Evolutionary conservation across 192 early-diverging fungal genomes (phyloP), one percentile per base, ranked within the genome.

Genomic region (Coemansia sp.): DNA sequence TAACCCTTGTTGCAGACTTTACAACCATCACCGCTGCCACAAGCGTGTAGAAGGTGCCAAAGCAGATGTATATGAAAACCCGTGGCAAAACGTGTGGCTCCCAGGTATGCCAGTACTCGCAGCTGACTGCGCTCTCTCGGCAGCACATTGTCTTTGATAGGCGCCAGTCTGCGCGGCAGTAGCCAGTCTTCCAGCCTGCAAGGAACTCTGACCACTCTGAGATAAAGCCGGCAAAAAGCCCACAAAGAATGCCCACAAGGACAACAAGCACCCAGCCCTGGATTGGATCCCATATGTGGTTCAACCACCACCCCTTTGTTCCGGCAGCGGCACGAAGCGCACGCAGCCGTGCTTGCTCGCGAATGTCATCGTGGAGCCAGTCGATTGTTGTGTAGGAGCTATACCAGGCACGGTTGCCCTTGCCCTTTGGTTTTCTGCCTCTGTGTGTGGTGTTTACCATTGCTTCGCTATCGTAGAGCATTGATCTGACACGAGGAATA

Each of bases 311-410:
- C 8, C 79, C 91, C 38, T 78, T 69, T 12, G 85, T 48, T n/a
- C 89, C 90, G 19, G 76, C 79, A 40, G 80, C 70, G 2, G 74
- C 79, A 21, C 86, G 84, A 32, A 91, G 56, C 58, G 75, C 86
- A 39, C 87, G 77, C 18, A 89, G 75, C n/a, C 93, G 77, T 18
- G 87, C 85, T 42, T 90, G 85, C 75, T 96, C 94, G 77, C 92
- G 89, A 12, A 91, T 90, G 64, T 90, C 86, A 78, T 96, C 94
- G 68, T 95, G 93, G 47, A 95, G 90, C 92, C 93, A 96, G 79
- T 98, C 93, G 41, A 83, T 83, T 44, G 80, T 77, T 4, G 80
- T 83, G 65, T 77, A 83, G 3, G 74, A 76, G 41, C 68, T 75
- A 65, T 83, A 83, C 75, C 75, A 74, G 13, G 72, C 71, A 26